Evolutionary conservation across 306 rosid genomes (phyloP), one percentile per base, ranked within the genome.

Genomic region (Trichosanthes truncata): DNA sequence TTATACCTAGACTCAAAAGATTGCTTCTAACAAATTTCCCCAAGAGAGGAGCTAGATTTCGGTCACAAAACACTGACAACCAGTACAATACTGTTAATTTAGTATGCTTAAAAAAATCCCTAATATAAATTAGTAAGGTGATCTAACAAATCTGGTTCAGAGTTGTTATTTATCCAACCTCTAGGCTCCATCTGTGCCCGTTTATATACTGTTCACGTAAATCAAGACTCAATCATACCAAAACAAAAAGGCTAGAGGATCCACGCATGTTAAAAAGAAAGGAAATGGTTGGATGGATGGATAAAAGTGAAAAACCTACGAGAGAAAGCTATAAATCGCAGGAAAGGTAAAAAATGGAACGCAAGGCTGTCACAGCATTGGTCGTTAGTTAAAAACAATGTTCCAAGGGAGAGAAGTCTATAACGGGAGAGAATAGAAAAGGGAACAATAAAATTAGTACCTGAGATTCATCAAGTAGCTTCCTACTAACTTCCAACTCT

Each of bases 401-500:
- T 48, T 48, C 41, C 6, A 23, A 25, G 53, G 40, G 52, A 55
- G 69, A 36, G 15, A 38, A 60, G 29, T 21, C 8, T 59, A 41
- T 40, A 60, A 43, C 0, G 25, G 15, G 21, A 29, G 51, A 18
- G 48, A n/a, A 41, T 1, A 65, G 57, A 57, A 78, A 5, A 55
- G 59, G 9, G 41, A 43, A 62, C 36, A 59, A 13, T 20, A 46
- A 62, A 53, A 36, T 13, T 56, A 83, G 78, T 87, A 96, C 99
- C 98, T 96, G 98, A 83, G 99, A 96, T 88, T 96, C 99, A 84
- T 93, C 94, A 74, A 91, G 96, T 81, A 96, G 94, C 83, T 87
- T 91, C 84, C 81, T 84, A 78, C 87, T 91, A n/a, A 90, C 87
- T 79, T 96, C 99, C 85, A 89, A 80, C 63, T 96, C 99, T 84